A percentile compares a stretch with the other conserved stretches of the same genome.
Conservation (phyloP, 2,329 filamentous ascomycete species). For the Trichothecium roseum region DNA sequence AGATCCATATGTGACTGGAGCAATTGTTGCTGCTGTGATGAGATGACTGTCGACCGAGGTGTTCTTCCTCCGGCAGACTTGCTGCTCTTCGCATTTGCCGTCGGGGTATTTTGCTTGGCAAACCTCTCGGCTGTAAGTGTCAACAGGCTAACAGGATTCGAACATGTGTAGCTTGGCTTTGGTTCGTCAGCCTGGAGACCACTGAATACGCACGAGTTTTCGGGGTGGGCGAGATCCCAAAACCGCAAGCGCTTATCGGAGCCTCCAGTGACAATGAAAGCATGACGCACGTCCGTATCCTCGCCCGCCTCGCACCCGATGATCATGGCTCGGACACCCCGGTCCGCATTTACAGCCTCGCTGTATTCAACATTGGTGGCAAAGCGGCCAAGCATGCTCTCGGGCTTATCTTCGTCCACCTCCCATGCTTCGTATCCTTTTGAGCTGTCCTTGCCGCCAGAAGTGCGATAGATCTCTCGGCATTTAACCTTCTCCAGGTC, state of each 20-base stretch:
- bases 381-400: slow-evolving; percentile 79
- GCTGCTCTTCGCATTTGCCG: slow-evolving; percentile 17
- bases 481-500: slow-evolving; percentile 86
- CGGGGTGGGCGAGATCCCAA: slow-evolving; percentile 76
- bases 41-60: slow-evolving; percentile 74
- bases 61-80: slow-evolving; percentile 29
- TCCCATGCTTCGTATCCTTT: slow-evolving; percentile 75
- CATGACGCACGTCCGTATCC: slow-evolving; percentile 61
- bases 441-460: slow-evolving; percentile 31
- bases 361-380: slow-evolving; percentile 61
- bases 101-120: slow-evolving; percentile 25
- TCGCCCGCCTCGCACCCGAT: slow-evolving; percentile 62
- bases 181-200: slow-evolving; percentile 61
- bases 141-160: slow-evolving; percentile 52
- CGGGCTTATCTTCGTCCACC: slow-evolving; percentile 79
- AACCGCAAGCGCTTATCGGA: slow-evolving; percentile 87
- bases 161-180: slow-evolving; percentile 61
- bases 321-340: slow-evolving; percentile 65
- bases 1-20: slow-evolving; percentile 80
- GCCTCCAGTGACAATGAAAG: slow-evolving; percentile 79
- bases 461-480: slow-evolving; percentile 74
- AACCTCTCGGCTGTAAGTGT: slow-evolving; percentile 57
- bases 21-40: slow-evolving; percentile 75
- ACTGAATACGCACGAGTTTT: slow-evolving; percentile 71
- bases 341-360: slow-evolving; percentile 43